Base-by-base conservation (phyloP, 306 rosid species). In the Malus sylvestris region DNA sequence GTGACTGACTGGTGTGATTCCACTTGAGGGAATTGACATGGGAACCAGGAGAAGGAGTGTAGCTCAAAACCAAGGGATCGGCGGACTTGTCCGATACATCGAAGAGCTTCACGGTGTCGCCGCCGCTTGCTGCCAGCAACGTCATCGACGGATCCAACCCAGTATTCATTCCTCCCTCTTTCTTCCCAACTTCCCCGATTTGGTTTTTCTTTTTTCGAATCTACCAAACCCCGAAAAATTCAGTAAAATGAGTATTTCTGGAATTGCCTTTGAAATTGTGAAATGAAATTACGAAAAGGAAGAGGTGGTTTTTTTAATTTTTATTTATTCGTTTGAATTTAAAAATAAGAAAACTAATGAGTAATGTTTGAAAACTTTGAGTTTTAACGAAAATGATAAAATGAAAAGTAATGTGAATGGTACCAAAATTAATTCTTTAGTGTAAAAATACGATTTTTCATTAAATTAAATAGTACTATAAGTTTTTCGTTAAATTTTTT, bases 1-100 rank as follows among this genome's bases (percentile, higher is more conserved):
- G 70, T 22, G 60, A 90, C 88, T 89, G 42, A 96, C 99, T 96
- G 52, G 99, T 92, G 81, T 96, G 99, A 83, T 92, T 92, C 99
- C 99, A 96, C 80, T 91, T 96, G 67, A 96, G 89, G 33, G 97
- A 91, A 87, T 96, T 89, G 87, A 96, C 91, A 70, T 86, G 91
- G 57, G 58, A 88, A 33, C 96, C 90, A 29, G 96, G 89, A 60
- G 96, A 91, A 33, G 98, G 99, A 72, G 88, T 85, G 85, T 88
- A 96, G 87, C 89, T 91, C 83, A 93, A 90, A 9, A 88, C 84
- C 63, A 98, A 93, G 29, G 97, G 98, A 91, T 92, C 98, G 71
- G 91, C 91, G 42, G 93, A 79, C 87, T 91, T 89, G 33, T 83
- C 90, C 23, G 98, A 91, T 13, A 89, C 90, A 81, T 96, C 99